Percentiles rank a stretch among this genome's conserved stretches.
These are phyloP conservation scores for Alternaria angustiovoidea DNA, from an alignment of 2,329 filamentous ascomycete genomes.

Conservation along the genomic window DNA sequence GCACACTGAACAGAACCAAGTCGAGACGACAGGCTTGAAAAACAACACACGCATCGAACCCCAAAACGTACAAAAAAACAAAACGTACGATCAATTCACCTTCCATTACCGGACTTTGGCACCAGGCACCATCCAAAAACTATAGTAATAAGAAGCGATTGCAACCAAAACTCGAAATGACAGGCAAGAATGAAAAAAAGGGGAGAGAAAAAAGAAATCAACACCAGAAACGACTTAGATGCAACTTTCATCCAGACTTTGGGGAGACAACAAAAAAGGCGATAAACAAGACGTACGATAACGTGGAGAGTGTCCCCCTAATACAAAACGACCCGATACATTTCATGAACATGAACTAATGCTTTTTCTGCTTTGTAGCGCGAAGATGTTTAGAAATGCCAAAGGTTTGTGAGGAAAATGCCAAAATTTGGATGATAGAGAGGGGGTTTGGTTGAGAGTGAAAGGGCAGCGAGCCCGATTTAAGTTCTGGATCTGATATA, in stretches of 20 bases:
- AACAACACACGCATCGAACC: not conserved
- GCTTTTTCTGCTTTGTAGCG: no score
- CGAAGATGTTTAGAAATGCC: no score
- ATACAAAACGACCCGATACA: no score
- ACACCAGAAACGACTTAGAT: not conserved
- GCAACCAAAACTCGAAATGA: not conserved
- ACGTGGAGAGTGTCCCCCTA: no score
- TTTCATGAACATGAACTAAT: no score
- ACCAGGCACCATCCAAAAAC: constrained; percentile 1
- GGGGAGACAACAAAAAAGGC: no score
- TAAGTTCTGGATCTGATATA: constrained; percentile 37
- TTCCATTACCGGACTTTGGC: not conserved
- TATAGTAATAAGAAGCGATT: not conserved
- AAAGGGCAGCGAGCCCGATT: constrained; percentile 40
- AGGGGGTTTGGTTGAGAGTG: constrained; percentile 9
- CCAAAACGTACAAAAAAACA: not conserved
- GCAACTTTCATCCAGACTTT: not conserved
- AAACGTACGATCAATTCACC: not conserved
- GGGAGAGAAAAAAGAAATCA: not conserved
- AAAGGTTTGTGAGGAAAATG: no score
- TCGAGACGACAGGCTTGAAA: no score
- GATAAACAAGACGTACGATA: no score
- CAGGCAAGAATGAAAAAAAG: not conserved
- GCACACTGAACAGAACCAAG: no score
- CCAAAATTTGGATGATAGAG: not conserved